Percentiles rank a stretch among this genome's conserved stretches.
phyloP scores from a whole-genome alignment of 179 eudicot genomes.

The Amaranthus tricolor region DNA sequence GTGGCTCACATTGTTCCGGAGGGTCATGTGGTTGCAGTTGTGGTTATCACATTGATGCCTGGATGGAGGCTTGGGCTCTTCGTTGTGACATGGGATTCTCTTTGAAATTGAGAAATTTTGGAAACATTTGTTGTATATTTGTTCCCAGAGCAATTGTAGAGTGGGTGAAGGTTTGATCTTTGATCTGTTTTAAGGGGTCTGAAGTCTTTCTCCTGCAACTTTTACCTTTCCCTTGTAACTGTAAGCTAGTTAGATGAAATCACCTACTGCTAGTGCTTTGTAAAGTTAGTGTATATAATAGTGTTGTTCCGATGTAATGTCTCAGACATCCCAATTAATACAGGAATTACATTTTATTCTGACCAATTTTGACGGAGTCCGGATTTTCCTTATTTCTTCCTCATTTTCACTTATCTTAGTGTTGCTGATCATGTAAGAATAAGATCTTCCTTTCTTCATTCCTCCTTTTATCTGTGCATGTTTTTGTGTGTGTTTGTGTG shows the following conservation, averaged over 20 bases:
- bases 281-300: slow-evolving; percentile 63
- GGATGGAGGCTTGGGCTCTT: slow-evolving; percentile 25
- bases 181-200: slow-evolving; percentile 34
- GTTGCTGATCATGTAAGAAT: background rate
- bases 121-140: slow-evolving; percentile 69
- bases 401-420: background rate
- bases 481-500: background rate
- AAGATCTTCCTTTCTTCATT: background rate
- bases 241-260: slow-evolving; percentile 39
- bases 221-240: slow-evolving; percentile 45
- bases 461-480: background rate
- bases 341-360: slow-evolving; percentile 35
- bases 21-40: slow-evolving; percentile 22
- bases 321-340: slow-evolving; percentile 43
- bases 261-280: slow-evolving; percentile 49
- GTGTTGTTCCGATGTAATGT: slow-evolving; percentile 33
- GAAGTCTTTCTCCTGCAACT: slow-evolving; percentile 27
- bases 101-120: slow-evolving; percentile 45
- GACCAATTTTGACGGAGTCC: slow-evolving; percentile 11
- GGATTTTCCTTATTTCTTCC: background rate
- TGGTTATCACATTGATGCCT: slow-evolving; percentile 26
- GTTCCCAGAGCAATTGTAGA: slow-evolving; percentile 66
- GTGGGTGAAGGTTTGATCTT: slow-evolving; percentile 52
- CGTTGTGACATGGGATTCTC: slow-evolving; percentile 25
- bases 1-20: slow-evolving; percentile 10